phyloP scores from a whole-genome alignment of 139 green algal genomes.

The Klebsormidium nitens region DNA sequence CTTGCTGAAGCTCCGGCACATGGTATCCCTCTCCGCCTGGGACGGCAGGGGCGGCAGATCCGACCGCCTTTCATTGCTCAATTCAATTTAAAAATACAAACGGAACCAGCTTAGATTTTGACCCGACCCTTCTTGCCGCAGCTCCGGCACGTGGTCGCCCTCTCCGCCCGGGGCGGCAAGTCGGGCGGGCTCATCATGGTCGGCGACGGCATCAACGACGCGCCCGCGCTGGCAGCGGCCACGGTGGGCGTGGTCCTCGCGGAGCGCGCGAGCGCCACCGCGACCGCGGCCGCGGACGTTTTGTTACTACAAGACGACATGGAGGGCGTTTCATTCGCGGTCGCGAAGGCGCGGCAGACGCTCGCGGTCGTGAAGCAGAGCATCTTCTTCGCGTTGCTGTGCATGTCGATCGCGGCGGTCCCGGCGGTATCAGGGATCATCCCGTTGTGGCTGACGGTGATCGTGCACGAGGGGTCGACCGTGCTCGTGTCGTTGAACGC shows the following conservation, averaged over 20 bases:
- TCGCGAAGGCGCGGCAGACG: slow-evolving; percentile 43
- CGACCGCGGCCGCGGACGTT: slow-evolving; percentile 40
- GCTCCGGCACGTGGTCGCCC: slow-evolving; percentile 11
- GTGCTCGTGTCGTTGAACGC: slow-evolving; percentile 47
- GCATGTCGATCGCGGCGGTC: slow-evolving; percentile 26
- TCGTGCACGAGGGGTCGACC: slow-evolving; percentile 41
- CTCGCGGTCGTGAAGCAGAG: slow-evolving; percentile 30
- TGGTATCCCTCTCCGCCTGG: no score
- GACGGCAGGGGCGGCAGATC: no score
- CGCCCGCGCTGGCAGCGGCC: slow-evolving; percentile 41
- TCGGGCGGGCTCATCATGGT: slow-evolving; percentile 43
- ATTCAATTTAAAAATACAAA: no score
- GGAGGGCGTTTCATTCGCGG: slow-evolving; percentile 36
- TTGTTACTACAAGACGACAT: slow-evolving; percentile 41
- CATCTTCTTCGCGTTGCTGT: slow-evolving; percentile 26
- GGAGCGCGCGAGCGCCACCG: slow-evolving; percentile 33
- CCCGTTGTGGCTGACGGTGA: slow-evolving; percentile 41
- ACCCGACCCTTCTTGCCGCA: no score
- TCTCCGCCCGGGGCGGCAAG: background rate
- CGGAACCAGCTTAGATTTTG: no score
- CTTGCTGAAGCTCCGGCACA: no score
- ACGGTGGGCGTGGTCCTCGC: slow-evolving; percentile 45
- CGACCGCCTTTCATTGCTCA: no score
- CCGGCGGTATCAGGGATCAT: slow-evolving; percentile 18
- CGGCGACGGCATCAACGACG: slow-evolving; percentile 48